Conservation (phyloP, 176 grass and related monocot genomes). For the Oryza coarctata region DNA sequence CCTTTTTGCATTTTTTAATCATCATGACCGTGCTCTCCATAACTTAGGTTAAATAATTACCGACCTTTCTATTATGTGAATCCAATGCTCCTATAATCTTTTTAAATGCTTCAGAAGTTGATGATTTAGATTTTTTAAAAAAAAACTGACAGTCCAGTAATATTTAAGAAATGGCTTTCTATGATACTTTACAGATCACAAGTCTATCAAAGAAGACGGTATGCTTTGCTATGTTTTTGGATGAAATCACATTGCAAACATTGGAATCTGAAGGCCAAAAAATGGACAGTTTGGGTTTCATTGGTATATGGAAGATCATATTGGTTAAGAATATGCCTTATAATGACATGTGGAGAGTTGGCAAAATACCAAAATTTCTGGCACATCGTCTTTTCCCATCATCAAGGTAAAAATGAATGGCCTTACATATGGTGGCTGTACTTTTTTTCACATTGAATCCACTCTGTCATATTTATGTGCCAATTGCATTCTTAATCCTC, state of each 20-base stretch:
- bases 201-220: constrained; percentile 91
- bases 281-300: constrained; percentile 72
- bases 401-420: constrained; percentile 63
- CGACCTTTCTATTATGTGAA: neutral
- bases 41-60: neutral
- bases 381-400: constrained; percentile 89
- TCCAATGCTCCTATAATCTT: neutral
- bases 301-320: constrained; percentile 94
- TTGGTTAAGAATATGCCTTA: constrained; percentile 91
- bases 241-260: constrained; percentile 81
- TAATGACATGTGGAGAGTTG: constrained; percentile 92
- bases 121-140: neutral
- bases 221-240: constrained; percentile 99
- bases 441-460: neutral
- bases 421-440: neutral
- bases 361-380: constrained; percentile 97
- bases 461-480: neutral
- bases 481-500: neutral
- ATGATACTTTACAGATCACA: constrained; percentile 68
- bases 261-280: constrained; percentile 89
- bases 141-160: neutral
- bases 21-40: constrained; percentile 1
- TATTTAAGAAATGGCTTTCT: constrained; percentile 26
- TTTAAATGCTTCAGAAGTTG: constrained; percentile 25
- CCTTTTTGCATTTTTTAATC: neutral